Conservation (phyloP, 352 stramenopile species). For the Pythium phragmiticola region DNA sequence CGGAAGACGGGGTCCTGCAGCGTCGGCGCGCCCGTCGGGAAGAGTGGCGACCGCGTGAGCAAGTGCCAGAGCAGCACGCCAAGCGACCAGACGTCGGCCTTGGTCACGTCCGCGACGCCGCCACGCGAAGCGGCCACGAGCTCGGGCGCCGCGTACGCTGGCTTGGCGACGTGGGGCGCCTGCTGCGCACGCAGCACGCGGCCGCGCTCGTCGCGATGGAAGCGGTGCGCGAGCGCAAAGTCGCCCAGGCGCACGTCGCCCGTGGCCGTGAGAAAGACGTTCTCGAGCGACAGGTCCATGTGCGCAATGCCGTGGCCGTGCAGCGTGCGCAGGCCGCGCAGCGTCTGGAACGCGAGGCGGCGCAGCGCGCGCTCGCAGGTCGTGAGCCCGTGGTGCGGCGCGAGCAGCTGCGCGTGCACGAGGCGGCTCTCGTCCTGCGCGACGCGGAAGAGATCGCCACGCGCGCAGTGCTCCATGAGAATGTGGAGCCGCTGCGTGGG, state of each 20-base stretch:
- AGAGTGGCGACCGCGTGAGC: slow-evolving; percentile 58
- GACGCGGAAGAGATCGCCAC: slow-evolving; percentile 59
- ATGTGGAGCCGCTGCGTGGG: slow-evolving; percentile 51
- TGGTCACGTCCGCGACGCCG: slow-evolving; percentile 43
- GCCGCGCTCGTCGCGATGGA: slow-evolving; percentile 28
- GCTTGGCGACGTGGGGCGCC: slow-evolving; percentile 40
- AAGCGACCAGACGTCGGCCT: slow-evolving; percentile 70
- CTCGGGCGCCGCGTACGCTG: slow-evolving; percentile 70
- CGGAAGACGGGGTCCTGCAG: slow-evolving; percentile 49
- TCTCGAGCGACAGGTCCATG: slow-evolving; percentile 94
- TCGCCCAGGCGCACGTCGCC: slow-evolving; percentile 86
- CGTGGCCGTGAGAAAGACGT: slow-evolving; percentile 88
- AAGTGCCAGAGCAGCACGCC: slow-evolving; percentile 71
- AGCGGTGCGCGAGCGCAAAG: slow-evolving; percentile 80
- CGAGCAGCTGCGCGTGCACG: slow-evolving; percentile 36
- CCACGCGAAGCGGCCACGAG: slow-evolving; percentile 19
- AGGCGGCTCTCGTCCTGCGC: slow-evolving; percentile 49
- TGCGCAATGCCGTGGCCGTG: slow-evolving; percentile 87
- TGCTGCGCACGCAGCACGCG: slow-evolving; percentile 25
- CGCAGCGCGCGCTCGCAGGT: slow-evolving; percentile 42
- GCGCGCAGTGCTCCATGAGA: slow-evolving; percentile 62
- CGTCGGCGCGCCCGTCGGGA: slow-evolving; percentile 35
- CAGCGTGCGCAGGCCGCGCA: slow-evolving; percentile 85
- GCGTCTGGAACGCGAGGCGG: slow-evolving; percentile 63
- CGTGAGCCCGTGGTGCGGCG: slow-evolving; percentile 29